phyloP scores from a whole-genome alignment of 495 filamentous ascomycete genomes.

The Rusavskia elegans region DNA sequence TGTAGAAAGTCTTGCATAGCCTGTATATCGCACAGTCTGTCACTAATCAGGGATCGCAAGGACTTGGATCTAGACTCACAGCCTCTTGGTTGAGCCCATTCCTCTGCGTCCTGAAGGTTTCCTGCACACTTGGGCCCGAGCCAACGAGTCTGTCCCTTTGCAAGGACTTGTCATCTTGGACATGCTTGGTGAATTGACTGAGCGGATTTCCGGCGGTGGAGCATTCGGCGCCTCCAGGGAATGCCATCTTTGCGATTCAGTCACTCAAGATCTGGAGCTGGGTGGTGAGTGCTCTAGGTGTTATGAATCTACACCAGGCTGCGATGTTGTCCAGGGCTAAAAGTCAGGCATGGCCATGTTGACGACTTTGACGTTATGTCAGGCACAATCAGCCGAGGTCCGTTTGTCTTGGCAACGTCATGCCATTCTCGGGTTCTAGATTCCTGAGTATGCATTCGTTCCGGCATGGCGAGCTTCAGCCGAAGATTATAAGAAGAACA shows the following conservation, averaged over 20 bases:
- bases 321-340: too few species aligned
- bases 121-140: slow-evolving; percentile 46
- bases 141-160: slow-evolving; percentile 78
- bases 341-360: slow-evolving; percentile 3
- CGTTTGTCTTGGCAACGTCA: background rate
- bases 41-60: background rate
- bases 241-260: slow-evolving; percentile 47
- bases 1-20: slow-evolving; percentile 91
- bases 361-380: too few species aligned
- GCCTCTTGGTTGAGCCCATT: slow-evolving; percentile 47
- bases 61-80: slow-evolving; percentile 23
- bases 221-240: slow-evolving; percentile 89
- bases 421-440: too few species aligned
- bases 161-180: slow-evolving; percentile 83
- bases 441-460: background rate
- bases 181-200: slow-evolving; percentile 89
- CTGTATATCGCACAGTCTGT: slow-evolving; percentile 26
- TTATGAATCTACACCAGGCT: too few species aligned
- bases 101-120: slow-evolving; percentile 44
- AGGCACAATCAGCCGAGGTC: background rate
- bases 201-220: slow-evolving; percentile 93
- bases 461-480: too few species aligned
- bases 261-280: too few species aligned
- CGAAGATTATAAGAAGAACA: too few species aligned
- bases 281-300: too few species aligned